These are phyloP conservation scores for Mimosa bimucronata DNA, from an alignment of 306 rosid genomes.

Conservation along the genomic window DNA sequence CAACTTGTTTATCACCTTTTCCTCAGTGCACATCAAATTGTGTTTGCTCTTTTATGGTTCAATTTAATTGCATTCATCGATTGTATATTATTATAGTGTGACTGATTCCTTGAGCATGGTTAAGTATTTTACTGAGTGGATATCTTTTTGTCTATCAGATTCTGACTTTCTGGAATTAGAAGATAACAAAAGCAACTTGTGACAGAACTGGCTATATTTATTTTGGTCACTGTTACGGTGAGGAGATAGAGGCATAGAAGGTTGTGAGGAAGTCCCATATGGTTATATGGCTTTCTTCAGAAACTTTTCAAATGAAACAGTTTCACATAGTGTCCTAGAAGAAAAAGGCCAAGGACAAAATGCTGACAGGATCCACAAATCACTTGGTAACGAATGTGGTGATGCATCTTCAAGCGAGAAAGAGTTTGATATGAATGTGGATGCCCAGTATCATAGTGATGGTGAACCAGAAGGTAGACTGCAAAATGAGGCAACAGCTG, in stretches of 20 bases:
- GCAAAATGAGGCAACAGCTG: slow-evolving; percentile 65
- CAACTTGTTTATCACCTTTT: slow-evolving; percentile 10
- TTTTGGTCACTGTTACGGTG: slow-evolving; percentile 28
- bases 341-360: slow-evolving; percentile 69
- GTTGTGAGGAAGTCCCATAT: slow-evolving; percentile 51
- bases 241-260: slow-evolving; percentile 38
- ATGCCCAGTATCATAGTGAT: slow-evolving; percentile 75
- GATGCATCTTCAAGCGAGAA: slow-evolving; percentile 72
- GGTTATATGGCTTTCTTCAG: slow-evolving; percentile 86
- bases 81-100: slow-evolving; percentile 7
- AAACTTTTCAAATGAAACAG: slow-evolving; percentile 70
- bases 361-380: slow-evolving; percentile 55
- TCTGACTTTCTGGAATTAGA: slow-evolving; percentile 34
- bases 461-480: slow-evolving; percentile 63
- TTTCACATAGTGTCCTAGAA: slow-evolving; percentile 69
- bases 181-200: slow-evolving; percentile 44
- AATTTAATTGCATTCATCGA: slow-evolving; percentile 14
- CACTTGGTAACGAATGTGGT: slow-evolving; percentile 61
- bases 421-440: slow-evolving; percentile 84
- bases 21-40: not conserved
- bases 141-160: slow-evolving; percentile 43
- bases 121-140: slow-evolving; percentile 28
- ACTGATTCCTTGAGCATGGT: slow-evolving; percentile 12
- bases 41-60: slow-evolving; percentile 27
- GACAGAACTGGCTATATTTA: slow-evolving; percentile 24